These are phyloP conservation scores for Posidonia oceanica DNA, from an alignment of 116 monocot species.

Conservation along the genomic window DNA sequence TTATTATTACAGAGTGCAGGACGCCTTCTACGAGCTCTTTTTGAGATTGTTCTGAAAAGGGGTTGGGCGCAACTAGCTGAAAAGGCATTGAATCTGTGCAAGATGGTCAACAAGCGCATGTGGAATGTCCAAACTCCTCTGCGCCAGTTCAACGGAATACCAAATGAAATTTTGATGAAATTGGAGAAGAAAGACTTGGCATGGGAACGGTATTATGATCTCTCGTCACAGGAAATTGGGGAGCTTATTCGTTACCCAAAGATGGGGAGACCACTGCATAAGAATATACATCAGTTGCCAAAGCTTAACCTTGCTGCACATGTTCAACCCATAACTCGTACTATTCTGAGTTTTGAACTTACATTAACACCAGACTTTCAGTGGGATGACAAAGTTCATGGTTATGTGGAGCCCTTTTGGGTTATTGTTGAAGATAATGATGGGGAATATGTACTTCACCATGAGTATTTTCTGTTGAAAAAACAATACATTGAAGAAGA, in stretches of 20 bases:
- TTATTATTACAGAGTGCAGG: constrained; percentile 72
- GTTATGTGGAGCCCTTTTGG: constrained; percentile 97
- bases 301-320: constrained; percentile 86
- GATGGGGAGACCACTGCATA: constrained; percentile 77
- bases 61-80: constrained; percentile 96
- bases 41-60: constrained; percentile 90
- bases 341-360: constrained; percentile 76
- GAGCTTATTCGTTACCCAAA: constrained; percentile 87
- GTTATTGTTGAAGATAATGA: constrained; percentile 97
- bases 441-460: constrained; percentile 86
- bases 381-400: constrained; percentile 96
- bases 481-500: constrained; percentile 96
- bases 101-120: constrained; percentile 97
- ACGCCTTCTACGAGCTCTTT: constrained; percentile 77
- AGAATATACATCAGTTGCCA: constrained; percentile 74
- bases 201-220: constrained; percentile 94
- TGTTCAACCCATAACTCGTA: constrained; percentile 95
- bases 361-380: constrained; percentile 95
- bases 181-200: constrained; percentile 92
- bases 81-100: constrained; percentile 84
- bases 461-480: constrained; percentile 94
- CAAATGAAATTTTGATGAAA: constrained; percentile 92
- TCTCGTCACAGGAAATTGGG: constrained; percentile 86
- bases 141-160: constrained; percentile 84
- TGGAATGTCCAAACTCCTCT: constrained; percentile 94